Evolutionary conservation across 163 green algal species (phyloP).

Genomic region (Volvox carteri): DNA sequence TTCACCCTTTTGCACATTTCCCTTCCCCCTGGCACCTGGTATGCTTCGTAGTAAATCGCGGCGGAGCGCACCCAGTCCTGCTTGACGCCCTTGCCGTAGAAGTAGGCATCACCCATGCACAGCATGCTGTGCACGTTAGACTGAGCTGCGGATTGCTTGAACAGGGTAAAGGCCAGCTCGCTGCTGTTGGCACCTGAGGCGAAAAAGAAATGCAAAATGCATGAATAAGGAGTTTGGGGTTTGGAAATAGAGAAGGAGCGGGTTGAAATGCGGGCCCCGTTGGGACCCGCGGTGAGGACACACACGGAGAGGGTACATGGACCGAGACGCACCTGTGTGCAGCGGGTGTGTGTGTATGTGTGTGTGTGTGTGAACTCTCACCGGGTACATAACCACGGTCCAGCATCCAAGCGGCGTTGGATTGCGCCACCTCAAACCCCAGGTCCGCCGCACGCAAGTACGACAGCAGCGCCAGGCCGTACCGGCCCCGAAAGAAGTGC

Average conservation of each 20-base stretch:
- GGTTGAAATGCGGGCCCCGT: too few relatives aligned
- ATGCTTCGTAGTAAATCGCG: constrained; percentile 82
- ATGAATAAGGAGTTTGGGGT: too few relatives aligned
- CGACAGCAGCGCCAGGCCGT: constrained; percentile 60
- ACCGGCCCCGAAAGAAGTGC: constrained; percentile 76
- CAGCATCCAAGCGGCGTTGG: constrained; percentile 95
- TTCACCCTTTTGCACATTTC: too few relatives aligned
- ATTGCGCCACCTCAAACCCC: constrained; percentile 88
- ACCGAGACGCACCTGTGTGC: too few relatives aligned
- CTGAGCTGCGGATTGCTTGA: constrained; percentile 79
- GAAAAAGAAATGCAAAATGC: neutral
- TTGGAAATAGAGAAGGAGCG: too few relatives aligned
- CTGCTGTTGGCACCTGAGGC: constrained; percentile 12
- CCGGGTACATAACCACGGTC: constrained; percentile 66
- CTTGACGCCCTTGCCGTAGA: constrained; percentile 75
- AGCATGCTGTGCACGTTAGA: constrained; percentile 87
- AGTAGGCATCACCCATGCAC: constrained; percentile 88
- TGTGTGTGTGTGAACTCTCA: too few relatives aligned
- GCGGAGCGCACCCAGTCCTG: constrained; percentile 79
- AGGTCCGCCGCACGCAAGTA: constrained; percentile 90
- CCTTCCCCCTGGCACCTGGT: too few relatives aligned
- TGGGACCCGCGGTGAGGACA: too few relatives aligned
- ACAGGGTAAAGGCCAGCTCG: constrained; percentile 44
- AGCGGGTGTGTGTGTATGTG: too few relatives aligned
- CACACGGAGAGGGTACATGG: too few relatives aligned